phyloP scores from a whole-genome alignment of 2,329 filamentous ascomycete species.

The Clarireedia homoeocarpa region DNA sequence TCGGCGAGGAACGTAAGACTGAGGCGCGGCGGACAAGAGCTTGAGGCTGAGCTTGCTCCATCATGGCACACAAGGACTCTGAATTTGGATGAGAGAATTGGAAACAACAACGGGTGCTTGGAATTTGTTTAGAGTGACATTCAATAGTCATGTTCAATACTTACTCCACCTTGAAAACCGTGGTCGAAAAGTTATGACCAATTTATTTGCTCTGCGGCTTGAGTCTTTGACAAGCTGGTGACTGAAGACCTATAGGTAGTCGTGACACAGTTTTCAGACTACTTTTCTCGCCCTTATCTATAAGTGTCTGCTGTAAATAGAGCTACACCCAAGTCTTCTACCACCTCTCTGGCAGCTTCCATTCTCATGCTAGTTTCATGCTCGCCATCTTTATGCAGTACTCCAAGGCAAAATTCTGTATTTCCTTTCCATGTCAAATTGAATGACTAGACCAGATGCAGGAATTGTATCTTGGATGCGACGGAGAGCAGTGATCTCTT shows the following conservation, averaged over 20 bases:
- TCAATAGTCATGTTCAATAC: not conserved
- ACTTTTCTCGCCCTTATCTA: too few species aligned
- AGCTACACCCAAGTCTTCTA: too few species aligned
- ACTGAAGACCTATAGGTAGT: not conserved
- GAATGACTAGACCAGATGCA: too few species aligned
- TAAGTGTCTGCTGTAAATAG: too few species aligned
- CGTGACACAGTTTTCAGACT: too few species aligned
- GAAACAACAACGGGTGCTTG: not conserved
- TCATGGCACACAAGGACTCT: not conserved
- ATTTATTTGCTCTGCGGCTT: not conserved
- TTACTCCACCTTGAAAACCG: not conserved
- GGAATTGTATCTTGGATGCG: too few species aligned
- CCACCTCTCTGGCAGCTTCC: too few species aligned
- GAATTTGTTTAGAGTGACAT: not conserved
- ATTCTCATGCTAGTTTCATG: too few species aligned
- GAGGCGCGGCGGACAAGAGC: not conserved
- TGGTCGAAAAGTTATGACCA: not conserved
- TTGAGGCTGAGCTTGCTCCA: not conserved
- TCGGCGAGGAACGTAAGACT: not conserved
- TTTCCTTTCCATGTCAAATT: too few species aligned
- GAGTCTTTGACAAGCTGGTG: not conserved
- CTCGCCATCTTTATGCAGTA: too few species aligned
- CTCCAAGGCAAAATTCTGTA: too few species aligned
- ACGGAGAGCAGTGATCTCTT: too few species aligned
- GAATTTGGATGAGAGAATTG: not conserved